Evolutionary conservation across 495 filamentous ascomycete species (phyloP), one percentile per base, ranked within the genome.

Genomic region (Daldinia childiae): DNA sequence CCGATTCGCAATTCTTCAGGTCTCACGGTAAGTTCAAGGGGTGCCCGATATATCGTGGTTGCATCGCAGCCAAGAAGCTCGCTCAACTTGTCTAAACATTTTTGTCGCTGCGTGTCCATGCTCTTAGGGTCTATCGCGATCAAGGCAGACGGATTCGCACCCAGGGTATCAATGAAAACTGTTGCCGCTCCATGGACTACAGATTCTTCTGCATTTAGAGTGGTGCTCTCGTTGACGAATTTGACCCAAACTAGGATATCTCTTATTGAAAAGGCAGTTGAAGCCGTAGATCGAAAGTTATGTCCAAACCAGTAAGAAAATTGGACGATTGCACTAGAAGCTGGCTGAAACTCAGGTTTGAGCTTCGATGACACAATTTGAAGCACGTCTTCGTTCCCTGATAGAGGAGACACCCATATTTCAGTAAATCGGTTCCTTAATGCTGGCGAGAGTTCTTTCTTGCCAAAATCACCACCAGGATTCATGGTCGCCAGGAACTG

Each of bases 401-500:
- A 91, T 50, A 92, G 81, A 3, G 93, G 84, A 3, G 95, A 93
- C 0, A 97, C 96, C 96, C 96, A 99, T 21, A 99, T 97, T 77
- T 99, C 96, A 0, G 96, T 99, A 81, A 99, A 98, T 43, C 96
- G 91, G 77, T 99, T 98, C 26, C 96, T 87, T 59, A 99, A 83
- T 26, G 96, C 96, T 5, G 95, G 94, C 3, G 96, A 98, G 51
- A 99, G 89, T 78, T 99, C 96, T 71, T 91, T 91, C 77, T 99
- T 99, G 62, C 96, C 96, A 77, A 97, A 98, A 74, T 99, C 96
- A 61, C 96, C 96, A 39, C 95, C 96, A 8, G 96, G 96, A 70
- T 99, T 99, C 96, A 99, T 99, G 2, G 96, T 99, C 15, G 96
- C 95, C 52, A 98, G 83, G 75, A 98, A 97, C 76, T 98, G 95